Evolutionary conservation across 768 basidiomycete species (phyloP).

Genomic region (Leccinum olivaceopallidum): DNA sequence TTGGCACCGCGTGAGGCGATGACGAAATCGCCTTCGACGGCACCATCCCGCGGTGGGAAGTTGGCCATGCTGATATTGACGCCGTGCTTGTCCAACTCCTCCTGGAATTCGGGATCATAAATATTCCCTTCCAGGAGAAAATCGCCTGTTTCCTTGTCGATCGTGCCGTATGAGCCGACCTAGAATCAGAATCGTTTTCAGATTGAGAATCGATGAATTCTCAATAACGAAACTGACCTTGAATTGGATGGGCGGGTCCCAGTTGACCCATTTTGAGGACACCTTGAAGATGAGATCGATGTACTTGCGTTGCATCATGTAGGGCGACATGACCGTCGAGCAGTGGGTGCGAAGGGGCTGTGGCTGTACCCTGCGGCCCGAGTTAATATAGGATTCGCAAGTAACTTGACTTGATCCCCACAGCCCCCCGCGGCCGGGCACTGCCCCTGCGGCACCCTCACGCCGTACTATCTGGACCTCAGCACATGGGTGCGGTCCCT

Average conservation of each 20-base stretch:
- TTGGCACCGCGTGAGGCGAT: constrained; percentile 23
- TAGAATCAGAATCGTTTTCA: constrained; percentile 6
- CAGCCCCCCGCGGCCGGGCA: too few relatives aligned
- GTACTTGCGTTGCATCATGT: constrained; percentile 31
- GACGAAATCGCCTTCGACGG: constrained; percentile 25
- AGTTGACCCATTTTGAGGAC: constrained; percentile 39
- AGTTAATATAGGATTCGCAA: too few relatives aligned
- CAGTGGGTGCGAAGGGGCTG: too few relatives aligned
- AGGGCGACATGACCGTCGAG: constrained; percentile 7
- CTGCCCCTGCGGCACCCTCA: too few relatives aligned
- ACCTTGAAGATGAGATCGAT: constrained; percentile 34
- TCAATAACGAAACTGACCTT: constrained; percentile 17
- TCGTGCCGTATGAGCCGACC: constrained; percentile 38
- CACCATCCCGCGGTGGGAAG: constrained; percentile 16
- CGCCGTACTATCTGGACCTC: too few relatives aligned
- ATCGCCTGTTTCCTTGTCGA: constrained; percentile 33
- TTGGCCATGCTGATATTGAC: constrained; percentile 16
- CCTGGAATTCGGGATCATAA: constrained; percentile 28
- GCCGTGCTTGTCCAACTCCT: constrained; percentile 16
- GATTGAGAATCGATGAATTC: neutral
- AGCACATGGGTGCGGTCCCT: too few relatives aligned
- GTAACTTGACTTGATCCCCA: too few relatives aligned
- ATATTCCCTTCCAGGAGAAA: constrained; percentile 37
- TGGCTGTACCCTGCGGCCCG: too few relatives aligned
- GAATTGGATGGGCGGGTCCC: constrained; percentile 32